Evolutionary conservation across 768 basidiomycete genomes (phyloP), one percentile per base, ranked within the genome.

Genomic region (Boletus patriciae): DNA sequence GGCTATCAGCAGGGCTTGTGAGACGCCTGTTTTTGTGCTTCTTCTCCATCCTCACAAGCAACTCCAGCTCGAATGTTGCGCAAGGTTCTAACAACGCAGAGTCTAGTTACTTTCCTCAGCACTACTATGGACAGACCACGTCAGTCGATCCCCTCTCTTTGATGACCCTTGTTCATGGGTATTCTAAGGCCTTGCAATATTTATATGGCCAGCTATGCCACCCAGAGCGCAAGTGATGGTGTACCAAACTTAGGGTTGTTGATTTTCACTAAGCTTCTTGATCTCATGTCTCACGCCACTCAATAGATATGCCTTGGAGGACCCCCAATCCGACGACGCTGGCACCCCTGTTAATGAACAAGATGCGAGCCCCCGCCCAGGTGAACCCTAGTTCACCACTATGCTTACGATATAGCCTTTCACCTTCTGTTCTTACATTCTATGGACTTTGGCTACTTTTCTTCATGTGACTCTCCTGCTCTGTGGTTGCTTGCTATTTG

Each of bases 1-100:
- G 31, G 8, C 44, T 62, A 54, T 38, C 54, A 25, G 21, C 61
- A 49, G 31, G 49, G 52, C 50, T 63, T 55, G 67, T 70, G 34
- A 54, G 68, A 33, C 25, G 2, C 43, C 19, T 33, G 4, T 37
- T 46, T 53, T 40, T 36, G 15, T 12, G 21, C 31, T 23, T 23
- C 18, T 37, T 33, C 38, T 34, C 31, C 23, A 4, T 37, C 25
- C 23, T 63, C 38, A 65, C 25, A 21, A 18, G 48, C n/a, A 36
- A 23, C n/a, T 23, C 16, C 42, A 70, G 68, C 33, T 7, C 54
- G 25, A 50, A 42, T 21, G 38, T 54, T 38, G 9, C 37, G 19
- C 58, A 60, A 43, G 46, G 50, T 25, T 4, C 23, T 38, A 25
- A 38, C 31, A 18, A 43, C 37, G 12, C 43, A 11, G 52, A n/a